Conservation (phyloP, 2,329 filamentous ascomycete genomes). For the Volutella citrinella region DNA sequence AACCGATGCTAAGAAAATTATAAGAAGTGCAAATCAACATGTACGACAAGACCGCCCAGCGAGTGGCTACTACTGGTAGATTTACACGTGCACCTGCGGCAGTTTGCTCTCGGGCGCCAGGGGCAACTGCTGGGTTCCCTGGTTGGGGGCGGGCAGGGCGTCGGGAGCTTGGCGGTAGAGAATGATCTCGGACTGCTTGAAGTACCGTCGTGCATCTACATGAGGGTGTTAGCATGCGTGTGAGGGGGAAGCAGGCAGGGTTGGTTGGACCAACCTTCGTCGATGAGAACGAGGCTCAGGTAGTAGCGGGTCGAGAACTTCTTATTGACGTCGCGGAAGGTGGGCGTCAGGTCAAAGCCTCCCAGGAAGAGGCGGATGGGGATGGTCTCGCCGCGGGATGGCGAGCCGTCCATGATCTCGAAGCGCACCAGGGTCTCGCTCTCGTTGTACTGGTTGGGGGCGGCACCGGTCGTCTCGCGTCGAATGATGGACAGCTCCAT, state of each 20-base stretch:
- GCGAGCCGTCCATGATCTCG: slow-evolving; percentile 99
- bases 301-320: slow-evolving; percentile 99
- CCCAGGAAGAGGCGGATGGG: slow-evolving; percentile 96
- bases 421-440: slow-evolving; percentile 97
- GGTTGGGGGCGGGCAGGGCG: slow-evolving; percentile 32
- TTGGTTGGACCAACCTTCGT: slow-evolving; percentile 66
- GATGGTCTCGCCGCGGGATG: slow-evolving; percentile 89
- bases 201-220: slow-evolving; percentile 89
- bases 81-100: slow-evolving; percentile 30
- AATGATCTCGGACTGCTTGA: slow-evolving; percentile 98
- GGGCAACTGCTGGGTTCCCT: slow-evolving; percentile 39
- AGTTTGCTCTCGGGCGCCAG: slow-evolving; percentile 45
- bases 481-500: slow-evolving; percentile 99
- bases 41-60: slow-evolving; percentile 14
- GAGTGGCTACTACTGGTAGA: no score
- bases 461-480: slow-evolving; percentile 91
- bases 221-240: slow-evolving; percentile 15
- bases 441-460: slow-evolving; percentile 99
- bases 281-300: slow-evolving; percentile 90
- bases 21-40: no score
- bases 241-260: neutral
- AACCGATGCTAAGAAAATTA: slow-evolving; percentile 40
- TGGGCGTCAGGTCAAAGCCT: slow-evolving; percentile 95
- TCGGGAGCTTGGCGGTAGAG: slow-evolving; percentile 81
- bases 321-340: slow-evolving; percentile 99